Evolutionary conservation across 2,329 filamentous ascomycete genomes (phyloP).

Genomic region (Aspergillus sp.): DNA sequence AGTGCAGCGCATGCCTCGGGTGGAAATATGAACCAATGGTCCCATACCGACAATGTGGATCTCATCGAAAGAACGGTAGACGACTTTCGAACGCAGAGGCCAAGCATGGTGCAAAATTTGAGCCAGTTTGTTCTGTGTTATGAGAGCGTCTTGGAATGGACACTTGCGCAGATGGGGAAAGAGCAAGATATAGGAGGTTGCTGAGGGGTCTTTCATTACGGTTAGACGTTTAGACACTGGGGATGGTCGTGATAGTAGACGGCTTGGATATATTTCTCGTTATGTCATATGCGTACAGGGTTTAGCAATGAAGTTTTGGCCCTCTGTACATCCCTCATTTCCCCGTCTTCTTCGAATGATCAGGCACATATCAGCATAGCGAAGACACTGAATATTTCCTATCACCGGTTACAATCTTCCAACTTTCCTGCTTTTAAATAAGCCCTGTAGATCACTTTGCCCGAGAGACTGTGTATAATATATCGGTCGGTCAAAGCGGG

Average conservation of each 20-base stretch:
- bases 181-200: constrained; percentile 2
- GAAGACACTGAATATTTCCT: too few species aligned
- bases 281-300: neutral
- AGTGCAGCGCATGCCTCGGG: constrained; percentile 18
- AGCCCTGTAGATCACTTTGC: neutral
- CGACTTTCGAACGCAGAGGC: constrained; percentile 81
- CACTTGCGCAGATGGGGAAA: constrained; percentile 46
- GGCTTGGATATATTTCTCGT: neutral
- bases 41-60: constrained; percentile 71
- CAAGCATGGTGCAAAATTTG: constrained; percentile 96
- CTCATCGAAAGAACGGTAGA: constrained; percentile 84
- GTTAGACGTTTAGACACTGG: neutral
- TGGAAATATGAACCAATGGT: constrained; percentile 56
- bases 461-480: neutral
- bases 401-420: too few species aligned
- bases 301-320: neutral
- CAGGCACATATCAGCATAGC: too few species aligned
- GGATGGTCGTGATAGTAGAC: neutral
- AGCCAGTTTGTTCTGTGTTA: constrained; percentile 95
- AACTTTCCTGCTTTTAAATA: too few species aligned
- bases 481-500: neutral
- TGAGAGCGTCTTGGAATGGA: constrained; percentile 90
- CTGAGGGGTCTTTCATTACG: neutral
- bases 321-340: too few species aligned
- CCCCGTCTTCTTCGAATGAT: too few species aligned